phyloP scores from a whole-genome alignment of 345 rosid genomes.

The Brassica cretica region DNA sequence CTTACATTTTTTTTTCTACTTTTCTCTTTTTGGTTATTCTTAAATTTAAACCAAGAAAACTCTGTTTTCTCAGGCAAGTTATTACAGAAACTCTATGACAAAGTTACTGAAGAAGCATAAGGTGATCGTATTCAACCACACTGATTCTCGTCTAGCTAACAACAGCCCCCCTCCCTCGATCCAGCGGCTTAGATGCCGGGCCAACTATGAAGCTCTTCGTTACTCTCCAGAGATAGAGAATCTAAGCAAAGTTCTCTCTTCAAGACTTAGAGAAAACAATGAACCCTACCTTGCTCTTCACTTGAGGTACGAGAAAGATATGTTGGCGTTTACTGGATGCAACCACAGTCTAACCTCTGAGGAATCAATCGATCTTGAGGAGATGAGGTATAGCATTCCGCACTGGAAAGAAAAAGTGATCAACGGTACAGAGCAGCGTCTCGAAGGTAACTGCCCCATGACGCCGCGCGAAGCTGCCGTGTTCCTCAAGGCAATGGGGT shows the following conservation, averaged over 20 bases:
- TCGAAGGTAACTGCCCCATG: slow-evolving; percentile 66
- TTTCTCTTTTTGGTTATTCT: background rate
- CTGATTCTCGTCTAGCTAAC: slow-evolving; percentile 67
- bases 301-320: slow-evolving; percentile 78
- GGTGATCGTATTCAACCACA: slow-evolving; percentile 58
- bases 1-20: no score
- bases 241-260: slow-evolving; percentile 50
- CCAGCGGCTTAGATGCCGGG: slow-evolving; percentile 69
- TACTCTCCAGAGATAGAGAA: slow-evolving; percentile 48
- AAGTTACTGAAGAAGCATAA: slow-evolving; percentile 47
- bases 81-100: slow-evolving; percentile 50
- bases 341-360: slow-evolving; percentile 51
- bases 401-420: slow-evolving; percentile 73
- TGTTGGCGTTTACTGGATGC: slow-evolving; percentile 81
- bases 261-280: slow-evolving; percentile 45
- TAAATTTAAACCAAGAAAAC: background rate
- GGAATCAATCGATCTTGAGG: slow-evolving; percentile 48
- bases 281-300: slow-evolving; percentile 66
- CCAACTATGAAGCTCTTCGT: slow-evolving; percentile 67
- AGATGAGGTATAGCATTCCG: slow-evolving; percentile 45
- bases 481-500: slow-evolving; percentile 73
- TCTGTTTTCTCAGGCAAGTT: slow-evolving; percentile 48
- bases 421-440: slow-evolving; percentile 45
- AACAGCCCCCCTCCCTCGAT: slow-evolving; percentile 54
- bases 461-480: slow-evolving; percentile 67